A percentile compares a stretch with the other conserved stretches of the same genome.
phyloP scores from a whole-genome alignment of 1,284 basidiomycete genomes.

The Sphaerobolus stellatus region DNA sequence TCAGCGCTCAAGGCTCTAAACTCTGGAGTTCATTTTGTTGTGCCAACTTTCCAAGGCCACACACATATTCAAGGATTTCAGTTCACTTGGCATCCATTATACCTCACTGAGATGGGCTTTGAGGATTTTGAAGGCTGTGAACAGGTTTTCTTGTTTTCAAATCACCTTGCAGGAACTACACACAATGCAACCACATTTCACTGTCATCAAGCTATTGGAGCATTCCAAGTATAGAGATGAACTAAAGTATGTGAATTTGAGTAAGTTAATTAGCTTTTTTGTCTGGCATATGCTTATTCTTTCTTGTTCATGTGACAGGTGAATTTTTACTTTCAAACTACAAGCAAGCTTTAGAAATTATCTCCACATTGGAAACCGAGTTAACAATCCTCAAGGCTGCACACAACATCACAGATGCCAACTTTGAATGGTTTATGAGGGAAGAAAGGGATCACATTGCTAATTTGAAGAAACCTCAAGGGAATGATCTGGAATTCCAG shows the following conservation, averaged over 20 bases:
- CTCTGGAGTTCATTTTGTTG: slow-evolving; percentile 15
- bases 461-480: not conserved
- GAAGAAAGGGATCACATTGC: not conserved
- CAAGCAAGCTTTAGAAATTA: not conserved
- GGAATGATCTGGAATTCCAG: too few relatives aligned
- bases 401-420: not conserved
- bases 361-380: not conserved
- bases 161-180: slow-evolving; percentile 26
- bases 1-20: slow-evolving; percentile 11
- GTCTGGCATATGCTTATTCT: not conserved
- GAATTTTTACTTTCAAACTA: not conserved
- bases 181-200: slow-evolving; percentile 30
- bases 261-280: slow-evolving; percentile 15
- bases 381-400: not conserved
- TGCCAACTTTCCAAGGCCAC: slow-evolving; percentile 34
- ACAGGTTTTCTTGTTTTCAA: slow-evolving; percentile 30
- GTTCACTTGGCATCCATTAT: slow-evolving; percentile 26
- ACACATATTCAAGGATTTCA: slow-evolving; percentile 31
- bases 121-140: slow-evolving; percentile 35
- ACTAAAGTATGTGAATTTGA: slow-evolving; percentile 27
- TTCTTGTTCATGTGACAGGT: too few relatives aligned
- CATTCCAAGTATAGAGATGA: slow-evolving; percentile 29
- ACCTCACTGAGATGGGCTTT: slow-evolving; percentile 25
- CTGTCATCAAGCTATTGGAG: slow-evolving; percentile 23
- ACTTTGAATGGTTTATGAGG: not conserved